phyloP scores from a whole-genome alignment of 192 early-diverging fungal species.

The Backusella liffmaniae region DNA sequence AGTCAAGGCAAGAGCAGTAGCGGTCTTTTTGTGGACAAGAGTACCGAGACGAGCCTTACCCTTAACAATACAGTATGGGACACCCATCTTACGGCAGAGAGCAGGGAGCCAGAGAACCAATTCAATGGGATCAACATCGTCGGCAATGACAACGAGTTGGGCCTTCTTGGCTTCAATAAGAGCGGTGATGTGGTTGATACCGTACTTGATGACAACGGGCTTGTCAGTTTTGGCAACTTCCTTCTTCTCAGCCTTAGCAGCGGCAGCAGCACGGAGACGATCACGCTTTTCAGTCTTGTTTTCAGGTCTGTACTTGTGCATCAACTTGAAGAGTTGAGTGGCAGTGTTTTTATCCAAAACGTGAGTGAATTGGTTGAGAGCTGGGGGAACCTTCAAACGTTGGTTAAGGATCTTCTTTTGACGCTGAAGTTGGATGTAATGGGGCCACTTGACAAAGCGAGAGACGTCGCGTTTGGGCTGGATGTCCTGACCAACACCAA shows the following conservation, averaged over 20 bases:
- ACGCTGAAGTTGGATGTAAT: conserved; percentile 98
- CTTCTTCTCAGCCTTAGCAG: conserved; percentile 87
- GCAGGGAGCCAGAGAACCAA: conserved; percentile 98
- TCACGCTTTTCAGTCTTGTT: conserved; percentile 94
- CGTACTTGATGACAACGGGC: conserved; percentile 97
- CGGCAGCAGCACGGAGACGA: conserved; percentile 86
- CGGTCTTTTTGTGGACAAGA: conserved; percentile 99
- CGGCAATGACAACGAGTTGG: conserved; percentile 97
- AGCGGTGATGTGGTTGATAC: conserved; percentile 99
- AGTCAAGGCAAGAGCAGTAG: conserved; percentile 93
- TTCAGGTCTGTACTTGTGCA: conserved; percentile 99
- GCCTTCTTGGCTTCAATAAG: conserved; percentile 99
- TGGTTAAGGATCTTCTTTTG: conserved; percentile 96
- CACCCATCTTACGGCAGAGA: conserved; percentile 99
- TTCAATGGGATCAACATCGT: conserved; percentile 99
- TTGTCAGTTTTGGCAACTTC: conserved; percentile 81
- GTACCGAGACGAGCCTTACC: conserved; percentile 97
- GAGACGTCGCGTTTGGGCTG: conserved; percentile 94
- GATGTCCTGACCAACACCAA: conserved; percentile 95
- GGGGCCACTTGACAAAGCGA: conserved; percentile 98
- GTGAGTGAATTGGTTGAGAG: conserved; percentile 99
- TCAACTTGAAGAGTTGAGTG: conserved; percentile 96
- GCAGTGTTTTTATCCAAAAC: conserved; percentile 98
- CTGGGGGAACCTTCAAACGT: conserved; percentile 99
- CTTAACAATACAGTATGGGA: conserved; percentile 99